A percentile compares a stretch with the other conserved stretches of the same genome.
phyloP scores from a whole-genome alignment of 768 basidiomycete species.

The Mycena alexandri region DNA sequence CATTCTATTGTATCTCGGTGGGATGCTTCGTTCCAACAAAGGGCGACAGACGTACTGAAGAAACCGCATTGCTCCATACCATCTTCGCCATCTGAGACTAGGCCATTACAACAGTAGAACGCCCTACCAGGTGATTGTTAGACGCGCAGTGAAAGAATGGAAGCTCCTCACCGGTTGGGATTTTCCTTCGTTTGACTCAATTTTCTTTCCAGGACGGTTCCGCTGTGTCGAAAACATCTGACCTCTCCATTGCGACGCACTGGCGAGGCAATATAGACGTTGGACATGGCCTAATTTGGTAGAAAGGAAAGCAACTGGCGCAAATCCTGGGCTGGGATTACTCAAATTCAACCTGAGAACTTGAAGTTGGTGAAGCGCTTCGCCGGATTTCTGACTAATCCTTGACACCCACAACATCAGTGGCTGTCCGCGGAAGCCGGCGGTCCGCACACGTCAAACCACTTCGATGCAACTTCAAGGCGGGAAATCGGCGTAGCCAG shows the following conservation, averaged over 20 bases:
- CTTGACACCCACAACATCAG: background rate
- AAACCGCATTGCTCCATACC: slow-evolving; percentile 21
- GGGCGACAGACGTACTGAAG: slow-evolving; percentile 18
- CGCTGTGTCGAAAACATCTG: slow-evolving; percentile 10
- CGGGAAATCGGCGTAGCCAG: too few relatives aligned
- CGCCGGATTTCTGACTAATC: too few relatives aligned
- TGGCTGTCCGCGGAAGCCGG: background rate
- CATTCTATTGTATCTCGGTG: slow-evolving; percentile 20
- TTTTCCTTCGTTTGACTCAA: slow-evolving; percentile 13
- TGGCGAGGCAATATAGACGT: slow-evolving; percentile 17
- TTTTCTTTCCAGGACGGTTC: background rate
- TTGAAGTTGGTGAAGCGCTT: background rate
- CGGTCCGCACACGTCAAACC: too few relatives aligned
- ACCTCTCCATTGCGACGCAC: slow-evolving; percentile 15
- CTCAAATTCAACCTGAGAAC: background rate
- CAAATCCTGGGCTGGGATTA: background rate
- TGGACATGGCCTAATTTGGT: background rate
- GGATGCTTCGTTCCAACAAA: background rate
- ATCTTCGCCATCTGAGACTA: background rate
- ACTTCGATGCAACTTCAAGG: too few relatives aligned
- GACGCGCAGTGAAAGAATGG: background rate
- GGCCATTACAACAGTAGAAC: slow-evolving; percentile 25
- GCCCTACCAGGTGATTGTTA: background rate
- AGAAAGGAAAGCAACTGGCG: background rate
- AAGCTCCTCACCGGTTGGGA: slow-evolving; percentile 19